phyloP scores from a whole-genome alignment of 2,329 filamentous ascomycete genomes.

The Nigrospora osmanthi region DNA sequence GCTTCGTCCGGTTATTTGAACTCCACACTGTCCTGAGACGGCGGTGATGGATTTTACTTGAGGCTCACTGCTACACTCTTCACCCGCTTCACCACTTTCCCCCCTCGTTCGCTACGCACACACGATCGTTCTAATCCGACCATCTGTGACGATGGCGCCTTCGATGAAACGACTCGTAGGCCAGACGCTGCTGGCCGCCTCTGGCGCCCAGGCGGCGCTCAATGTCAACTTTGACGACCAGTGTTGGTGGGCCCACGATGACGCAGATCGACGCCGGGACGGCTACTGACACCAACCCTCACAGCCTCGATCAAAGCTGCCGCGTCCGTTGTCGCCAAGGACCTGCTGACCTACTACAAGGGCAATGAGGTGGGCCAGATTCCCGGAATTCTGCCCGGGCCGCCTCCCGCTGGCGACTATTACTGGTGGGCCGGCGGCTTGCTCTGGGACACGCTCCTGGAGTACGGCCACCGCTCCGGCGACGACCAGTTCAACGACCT shows the following conservation, averaged over 20 bases:
- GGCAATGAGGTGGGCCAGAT: conserved; percentile 11
- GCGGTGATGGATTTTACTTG: no score
- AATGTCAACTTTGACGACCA: conserved; percentile 1
- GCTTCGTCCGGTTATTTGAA: no score
- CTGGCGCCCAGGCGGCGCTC: background rate
- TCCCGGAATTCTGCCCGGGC: conserved; percentile 12
- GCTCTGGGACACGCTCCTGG: conserved; percentile 41
- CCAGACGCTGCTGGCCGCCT: background rate
- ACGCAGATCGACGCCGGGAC: no score
- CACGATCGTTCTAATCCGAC: no score
- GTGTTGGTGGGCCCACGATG: background rate
- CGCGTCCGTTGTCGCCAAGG: conserved; percentile 17
- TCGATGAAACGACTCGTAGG: no score
- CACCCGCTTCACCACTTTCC: no score
- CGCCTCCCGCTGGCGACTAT: conserved; percentile 18
- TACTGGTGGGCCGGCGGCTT: conserved; percentile 47
- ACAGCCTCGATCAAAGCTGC: conserved; percentile 18
- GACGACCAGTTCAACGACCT: conserved; percentile 38
- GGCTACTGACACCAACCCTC: background rate
- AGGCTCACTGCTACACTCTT: no score
- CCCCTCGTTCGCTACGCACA: no score
- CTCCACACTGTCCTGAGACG: no score
- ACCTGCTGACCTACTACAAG: conserved; percentile 19
- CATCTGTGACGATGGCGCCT: no score
- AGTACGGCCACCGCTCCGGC: conserved; percentile 45